Percentiles rank a stretch among this genome's conserved stretches.
phyloP scores from a whole-genome alignment of 768 basidiomycete genomes.

The Lentinula sp. region DNA sequence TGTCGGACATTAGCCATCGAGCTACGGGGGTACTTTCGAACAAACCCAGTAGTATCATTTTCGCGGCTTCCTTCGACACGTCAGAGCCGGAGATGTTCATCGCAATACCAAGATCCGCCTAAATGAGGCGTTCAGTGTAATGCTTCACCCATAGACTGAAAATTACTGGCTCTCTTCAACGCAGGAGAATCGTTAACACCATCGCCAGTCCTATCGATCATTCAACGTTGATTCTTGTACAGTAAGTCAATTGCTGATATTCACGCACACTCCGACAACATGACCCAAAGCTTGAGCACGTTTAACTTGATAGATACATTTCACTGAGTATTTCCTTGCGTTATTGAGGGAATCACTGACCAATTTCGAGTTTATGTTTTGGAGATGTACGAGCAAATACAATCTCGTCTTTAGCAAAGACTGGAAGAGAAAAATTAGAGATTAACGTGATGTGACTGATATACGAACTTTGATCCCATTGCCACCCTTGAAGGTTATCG shows the following conservation, averaged over 20 bases:
- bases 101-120: constrained; percentile 67
- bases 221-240: constrained; percentile 1
- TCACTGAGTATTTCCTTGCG: background rate
- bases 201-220: constrained; percentile 49
- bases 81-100: constrained; percentile 75
- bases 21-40: background rate
- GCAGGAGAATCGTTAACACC: constrained; percentile 72
- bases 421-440: constrained; percentile 21
- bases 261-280: constrained; percentile 62
- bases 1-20: background rate
- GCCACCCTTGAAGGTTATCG: constrained; percentile 61
- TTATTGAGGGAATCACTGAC: constrained; percentile 24
- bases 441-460: background rate
- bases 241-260: background rate
- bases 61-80: constrained; percentile 69
- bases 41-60: constrained; percentile 64
- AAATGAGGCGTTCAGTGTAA: background rate
- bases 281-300: constrained; percentile 66
- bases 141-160: background rate
- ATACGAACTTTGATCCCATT: constrained; percentile 64
- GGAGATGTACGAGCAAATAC: constrained; percentile 70
- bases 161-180: constrained; percentile 41
- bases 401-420: constrained; percentile 63
- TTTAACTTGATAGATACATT: constrained; percentile 40
- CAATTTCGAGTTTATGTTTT: constrained; percentile 69